Base-by-base conservation (phyloP, 2,329 filamentous ascomycete species). In the Sporothrix humicola region DNA sequence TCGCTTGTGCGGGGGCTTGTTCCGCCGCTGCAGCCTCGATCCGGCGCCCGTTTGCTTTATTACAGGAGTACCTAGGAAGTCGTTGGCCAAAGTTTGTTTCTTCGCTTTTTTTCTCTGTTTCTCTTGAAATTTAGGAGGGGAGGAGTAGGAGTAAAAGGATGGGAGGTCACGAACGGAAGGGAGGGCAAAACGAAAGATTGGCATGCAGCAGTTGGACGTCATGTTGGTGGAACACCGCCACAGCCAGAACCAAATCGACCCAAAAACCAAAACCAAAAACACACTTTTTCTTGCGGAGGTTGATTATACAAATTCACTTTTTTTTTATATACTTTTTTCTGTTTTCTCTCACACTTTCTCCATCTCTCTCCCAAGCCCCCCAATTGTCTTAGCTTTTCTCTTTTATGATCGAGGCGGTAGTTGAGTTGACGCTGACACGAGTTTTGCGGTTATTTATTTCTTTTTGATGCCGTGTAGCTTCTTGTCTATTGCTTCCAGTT, bases 1-100 rank as follows among this genome's bases (percentile, higher is more conserved):
- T 87, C 84, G 82, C 85, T 85, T 87, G 84, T 86, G 84, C 83
- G 80, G 87, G 88, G 87, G 86, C 83, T 86, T 86, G 85, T 86
- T 70, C 73, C 68, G 26, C 59, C 59, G 73, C 42, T 68, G 83
- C 85, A 85, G 84, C 87, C 83, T 83, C 84, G 82, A 83, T 83
- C 83, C 83, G 85, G 83, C 83, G 83, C 83, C 84, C 80, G 71
- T 72, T 83, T 81, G 82, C 82, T 84, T 83, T 80, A 81, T 81
- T 78, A 78, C 77, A 80, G 81, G 82, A 82, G 82, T 71, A 66
- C 23, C 65, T 72, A 65, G 65, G 72, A 44, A 61, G 82, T 83
- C 82, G 82, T 83, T 81, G 79, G 81, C 83, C 81, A 83, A 46
- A 52, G 58, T 63, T 71, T 20, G 42, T 26, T 79, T 85, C 82